phyloP scores from a whole-genome alignment of 768 basidiomycete species.

The Daedaleopsis sinensis region DNA sequence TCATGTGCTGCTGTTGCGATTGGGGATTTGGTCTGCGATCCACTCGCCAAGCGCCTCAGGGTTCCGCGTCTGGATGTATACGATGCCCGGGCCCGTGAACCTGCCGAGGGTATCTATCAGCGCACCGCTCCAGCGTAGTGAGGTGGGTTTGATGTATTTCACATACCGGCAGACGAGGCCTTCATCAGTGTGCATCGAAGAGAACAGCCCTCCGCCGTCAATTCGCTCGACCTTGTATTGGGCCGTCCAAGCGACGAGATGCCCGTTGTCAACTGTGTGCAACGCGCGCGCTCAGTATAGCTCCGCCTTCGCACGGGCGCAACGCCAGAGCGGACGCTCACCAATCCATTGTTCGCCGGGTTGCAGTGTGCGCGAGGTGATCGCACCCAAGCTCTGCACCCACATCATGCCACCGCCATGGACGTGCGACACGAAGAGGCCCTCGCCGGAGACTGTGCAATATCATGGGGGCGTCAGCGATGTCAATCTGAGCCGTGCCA shows the following conservation, averaged over 20 bases:
- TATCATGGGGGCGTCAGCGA: not conserved
- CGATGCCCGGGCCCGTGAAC: slow-evolving; percentile 37
- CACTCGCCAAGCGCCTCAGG: slow-evolving; percentile 32
- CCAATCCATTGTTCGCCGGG: slow-evolving; percentile 37
- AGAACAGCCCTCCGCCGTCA: slow-evolving; percentile 34
- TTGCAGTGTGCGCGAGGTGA: slow-evolving; percentile 31
- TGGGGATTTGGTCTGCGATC: slow-evolving; percentile 34
- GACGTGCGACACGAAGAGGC: slow-evolving; percentile 33
- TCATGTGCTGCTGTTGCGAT: not conserved
- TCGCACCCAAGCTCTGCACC: slow-evolving; percentile 36
- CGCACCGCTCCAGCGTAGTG: not conserved
- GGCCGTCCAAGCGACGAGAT: slow-evolving; percentile 39
- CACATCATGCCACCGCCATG: slow-evolving; percentile 33
- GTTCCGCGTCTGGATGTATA: slow-evolving; percentile 38
- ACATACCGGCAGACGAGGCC: slow-evolving; percentile 37
- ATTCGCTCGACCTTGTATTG: slow-evolving; percentile 37
- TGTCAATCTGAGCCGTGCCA: not conserved
- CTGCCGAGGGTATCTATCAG: slow-evolving; percentile 8
- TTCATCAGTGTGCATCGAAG: slow-evolving; percentile 33
- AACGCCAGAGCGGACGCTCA: slow-evolving; percentile 6
- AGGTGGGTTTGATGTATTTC: too few relatives aligned
- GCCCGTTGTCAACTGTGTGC: slow-evolving; percentile 34
- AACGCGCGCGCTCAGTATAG: not conserved
- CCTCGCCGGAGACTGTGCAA: slow-evolving; percentile 36
- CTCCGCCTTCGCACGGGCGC: not conserved